These are phyloP conservation scores for Ceratobasidium sp. DNA, from an alignment of 1,284 basidiomycete genomes.

Conservation along the genomic window DNA sequence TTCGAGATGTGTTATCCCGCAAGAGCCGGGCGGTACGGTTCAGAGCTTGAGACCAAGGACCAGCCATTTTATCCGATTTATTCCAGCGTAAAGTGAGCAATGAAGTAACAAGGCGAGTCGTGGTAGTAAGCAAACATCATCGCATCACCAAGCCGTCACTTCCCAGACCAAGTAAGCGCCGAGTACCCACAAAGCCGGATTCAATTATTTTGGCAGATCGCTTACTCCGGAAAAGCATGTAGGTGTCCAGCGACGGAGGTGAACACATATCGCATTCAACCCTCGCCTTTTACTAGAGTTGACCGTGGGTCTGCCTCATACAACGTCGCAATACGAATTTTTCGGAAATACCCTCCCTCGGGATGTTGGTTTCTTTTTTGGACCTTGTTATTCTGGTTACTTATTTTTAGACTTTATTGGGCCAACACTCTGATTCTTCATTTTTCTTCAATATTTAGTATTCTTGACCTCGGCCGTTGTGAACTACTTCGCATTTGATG, in stretches of 20 bases:
- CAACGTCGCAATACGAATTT: constrained; percentile 42
- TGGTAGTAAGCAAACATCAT: background rate
- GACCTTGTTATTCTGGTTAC: background rate
- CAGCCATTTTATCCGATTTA: constrained; percentile 19
- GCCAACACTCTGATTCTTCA: too few relatives aligned
- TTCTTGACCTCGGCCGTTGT: too few relatives aligned
- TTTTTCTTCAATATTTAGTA: too few relatives aligned
- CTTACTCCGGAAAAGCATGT: background rate
- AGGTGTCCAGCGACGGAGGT: constrained; percentile 39
- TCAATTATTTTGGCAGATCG: constrained; percentile 32
- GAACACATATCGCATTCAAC: constrained; percentile 43
- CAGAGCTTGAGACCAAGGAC: constrained; percentile 32
- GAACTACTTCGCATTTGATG: too few relatives aligned
- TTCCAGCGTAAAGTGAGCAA: too few relatives aligned
- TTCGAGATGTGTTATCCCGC: constrained; percentile 36
- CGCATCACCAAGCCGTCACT: background rate
- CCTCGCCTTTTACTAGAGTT: constrained; percentile 45
- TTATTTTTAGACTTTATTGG: constrained; percentile 3
- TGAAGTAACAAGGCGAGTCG: background rate
- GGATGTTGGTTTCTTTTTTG: constrained; percentile 31
- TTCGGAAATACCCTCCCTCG: constrained; percentile 37
- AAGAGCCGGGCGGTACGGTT: constrained; percentile 31
- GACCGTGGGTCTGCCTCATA: constrained; percentile 41
- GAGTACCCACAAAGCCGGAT: constrained; percentile 41
- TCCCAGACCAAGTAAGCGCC: background rate